phyloP scores from a whole-genome alignment of 331 rosid genomes.

The Cucumis variabilis region DNA sequence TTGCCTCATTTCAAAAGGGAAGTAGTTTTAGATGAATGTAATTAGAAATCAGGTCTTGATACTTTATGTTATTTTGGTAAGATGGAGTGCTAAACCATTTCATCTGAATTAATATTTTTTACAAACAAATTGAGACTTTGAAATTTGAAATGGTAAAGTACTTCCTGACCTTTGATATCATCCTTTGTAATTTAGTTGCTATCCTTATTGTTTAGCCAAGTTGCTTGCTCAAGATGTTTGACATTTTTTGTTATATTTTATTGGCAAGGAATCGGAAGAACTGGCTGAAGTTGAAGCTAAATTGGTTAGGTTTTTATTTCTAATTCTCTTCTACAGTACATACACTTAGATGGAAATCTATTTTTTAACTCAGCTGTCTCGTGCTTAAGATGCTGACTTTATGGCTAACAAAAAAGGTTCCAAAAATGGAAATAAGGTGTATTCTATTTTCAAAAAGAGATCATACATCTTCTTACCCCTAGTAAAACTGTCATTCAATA shows the following conservation, averaged over 20 bases:
- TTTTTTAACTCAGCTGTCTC: conserved; percentile 39
- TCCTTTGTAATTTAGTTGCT: neutral
- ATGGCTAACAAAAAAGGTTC: conserved; percentile 58
- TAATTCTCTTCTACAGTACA: neutral
- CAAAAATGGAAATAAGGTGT: conserved; percentile 74
- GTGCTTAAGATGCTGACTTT: conserved; percentile 69
- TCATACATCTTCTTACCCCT: neutral
- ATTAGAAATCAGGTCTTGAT: neutral
- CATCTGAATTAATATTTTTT: conserved; percentile 4
- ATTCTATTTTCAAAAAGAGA: neutral
- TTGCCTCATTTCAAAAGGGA: neutral
- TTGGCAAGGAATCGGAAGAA: conserved; percentile 78
- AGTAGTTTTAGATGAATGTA: neutral
- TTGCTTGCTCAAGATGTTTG: neutral
- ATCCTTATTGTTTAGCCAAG: neutral
- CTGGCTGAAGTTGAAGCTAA: conserved; percentile 97
- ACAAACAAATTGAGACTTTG: neutral
- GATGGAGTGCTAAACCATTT: neutral
- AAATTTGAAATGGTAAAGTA: neutral
- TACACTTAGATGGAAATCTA: neutral
- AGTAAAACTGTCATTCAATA: neutral
- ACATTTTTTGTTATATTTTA: conserved; percentile 37
- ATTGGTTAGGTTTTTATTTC: conserved; percentile 60
- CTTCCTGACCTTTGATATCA: conserved; percentile 15
- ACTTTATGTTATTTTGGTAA: neutral